These are phyloP conservation scores for Phaeosphaeriaceae sp. DNA, from an alignment of 2,329 filamentous ascomycete species.

Conservation along the genomic window DNA sequence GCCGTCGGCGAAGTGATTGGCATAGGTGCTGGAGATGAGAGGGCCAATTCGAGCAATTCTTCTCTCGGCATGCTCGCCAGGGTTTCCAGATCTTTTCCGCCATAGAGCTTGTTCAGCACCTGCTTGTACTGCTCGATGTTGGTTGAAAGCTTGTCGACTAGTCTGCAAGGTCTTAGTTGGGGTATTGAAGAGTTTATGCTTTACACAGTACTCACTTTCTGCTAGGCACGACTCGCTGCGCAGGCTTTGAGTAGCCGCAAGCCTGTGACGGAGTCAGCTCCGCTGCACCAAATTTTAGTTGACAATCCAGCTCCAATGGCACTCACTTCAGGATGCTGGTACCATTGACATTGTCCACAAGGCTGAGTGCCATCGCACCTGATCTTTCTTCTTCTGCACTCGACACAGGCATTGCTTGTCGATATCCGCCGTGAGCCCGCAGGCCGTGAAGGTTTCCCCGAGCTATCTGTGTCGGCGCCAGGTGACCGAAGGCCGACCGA, in stretches of 20 bases:
- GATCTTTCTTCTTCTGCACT: slow-evolving; percentile 83
- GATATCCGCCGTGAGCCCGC: slow-evolving; percentile 55
- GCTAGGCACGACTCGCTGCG: slow-evolving; percentile 78
- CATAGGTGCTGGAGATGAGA: slow-evolving; percentile 49
- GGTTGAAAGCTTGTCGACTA: slow-evolving; percentile 61
- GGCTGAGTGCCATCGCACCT: slow-evolving; percentile 83
- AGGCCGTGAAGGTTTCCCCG: slow-evolving; percentile 45
- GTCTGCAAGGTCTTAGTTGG: slow-evolving; percentile 48
- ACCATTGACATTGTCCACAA: slow-evolving; percentile 83
- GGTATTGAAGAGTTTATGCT: not conserved
- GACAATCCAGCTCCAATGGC: not conserved
- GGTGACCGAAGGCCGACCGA: slow-evolving; percentile 42
- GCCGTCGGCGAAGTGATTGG: slow-evolving; percentile 43
- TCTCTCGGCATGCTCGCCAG: slow-evolving; percentile 52
- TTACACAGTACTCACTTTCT: slow-evolving; percentile 68
- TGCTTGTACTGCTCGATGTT: slow-evolving; percentile 57
- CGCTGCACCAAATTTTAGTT: not conserved
- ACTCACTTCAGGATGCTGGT: slow-evolving; percentile 72
- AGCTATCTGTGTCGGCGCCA: slow-evolving; percentile 41
- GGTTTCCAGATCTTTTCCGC: slow-evolving; percentile 51
- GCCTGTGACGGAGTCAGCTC: slow-evolving; percentile 41
- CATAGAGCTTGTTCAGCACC: slow-evolving; percentile 54
- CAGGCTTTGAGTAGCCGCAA: slow-evolving; percentile 83
- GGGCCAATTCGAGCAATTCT: slow-evolving; percentile 55
- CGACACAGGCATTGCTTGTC: slow-evolving; percentile 71